Conservation (phyloP, 2,329 filamentous ascomycete species). For the Pseudocercospora musae region DNA sequence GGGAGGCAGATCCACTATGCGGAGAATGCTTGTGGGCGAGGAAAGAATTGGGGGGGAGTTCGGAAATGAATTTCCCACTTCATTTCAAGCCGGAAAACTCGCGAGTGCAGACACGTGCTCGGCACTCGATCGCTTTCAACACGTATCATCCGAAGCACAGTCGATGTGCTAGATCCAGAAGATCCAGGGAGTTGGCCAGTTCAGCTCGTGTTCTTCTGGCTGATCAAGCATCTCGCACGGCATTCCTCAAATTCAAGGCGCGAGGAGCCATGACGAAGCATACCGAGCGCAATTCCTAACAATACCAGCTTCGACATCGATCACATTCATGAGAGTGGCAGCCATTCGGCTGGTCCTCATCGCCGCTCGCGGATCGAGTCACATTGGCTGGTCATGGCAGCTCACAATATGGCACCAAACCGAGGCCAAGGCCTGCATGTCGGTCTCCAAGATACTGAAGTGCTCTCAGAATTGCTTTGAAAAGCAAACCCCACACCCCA, state of each 20-base stretch:
- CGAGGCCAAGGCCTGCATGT: conserved; percentile 15
- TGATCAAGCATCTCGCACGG: conserved; percentile 10
- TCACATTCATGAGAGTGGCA: conserved; percentile 7
- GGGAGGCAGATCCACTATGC: conserved; percentile 16
- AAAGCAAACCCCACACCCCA: background rate
- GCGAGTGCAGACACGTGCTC: conserved; percentile 1
- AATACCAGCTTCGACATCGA: conserved; percentile 14
- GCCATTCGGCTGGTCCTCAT: conserved; percentile 13
- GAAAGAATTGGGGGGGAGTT: conserved; percentile 9
- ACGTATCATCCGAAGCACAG: conserved; percentile 4
- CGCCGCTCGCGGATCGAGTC: conserved; percentile 9
- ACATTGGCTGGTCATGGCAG: conserved; percentile 22
- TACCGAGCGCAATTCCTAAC: conserved; percentile 7
- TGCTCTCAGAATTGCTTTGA: background rate
- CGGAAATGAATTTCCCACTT: conserved; percentile 16
- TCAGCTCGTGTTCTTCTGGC: conserved; percentile 14
- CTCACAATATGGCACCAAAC: conserved; percentile 13
- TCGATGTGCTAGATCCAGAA: conserved; percentile 7
- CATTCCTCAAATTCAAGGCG: conserved; percentile 15
- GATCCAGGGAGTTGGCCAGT: conserved; percentile 11
- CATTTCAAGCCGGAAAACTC: conserved; percentile 6
- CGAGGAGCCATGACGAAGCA: conserved; percentile 14
- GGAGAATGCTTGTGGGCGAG: conserved; percentile 12
- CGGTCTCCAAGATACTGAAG: conserved; percentile 13
- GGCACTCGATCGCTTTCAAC: conserved; percentile 19